Base-by-base conservation (phyloP, 306 rosid genomes). In the Dryas octopetala region DNA sequence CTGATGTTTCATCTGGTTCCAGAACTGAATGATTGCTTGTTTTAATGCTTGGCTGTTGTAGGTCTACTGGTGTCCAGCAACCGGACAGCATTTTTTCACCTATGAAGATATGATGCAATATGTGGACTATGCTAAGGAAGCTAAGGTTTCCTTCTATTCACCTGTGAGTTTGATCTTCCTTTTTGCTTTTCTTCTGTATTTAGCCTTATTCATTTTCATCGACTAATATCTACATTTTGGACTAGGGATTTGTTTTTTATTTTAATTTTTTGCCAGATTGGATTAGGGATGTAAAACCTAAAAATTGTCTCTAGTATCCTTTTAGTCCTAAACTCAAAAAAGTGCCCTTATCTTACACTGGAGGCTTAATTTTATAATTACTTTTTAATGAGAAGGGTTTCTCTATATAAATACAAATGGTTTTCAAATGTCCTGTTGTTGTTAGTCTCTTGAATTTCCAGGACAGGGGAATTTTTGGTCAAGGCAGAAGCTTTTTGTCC, bases 31-130 rank as follows among this genome's bases (percentile, higher is more conserved):
- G 68, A 62, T 32, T 51, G 12, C 50, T 51, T 17, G 23, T 10
- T 49, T 69, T 38, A 19, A 40, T 70, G 14, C 71, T 78, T 78
- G 49, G 71, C 23, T 51, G 40, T 45, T 70, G 26, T 51, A 70
- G 76, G 54, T 6, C 59, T 78, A 78, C 46, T 62, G 17, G 58
- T 71, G 81, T 44, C 72, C 70, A 8, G 46, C 43, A 53, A 71
- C 58, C 26, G 77, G 72, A 15, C 73, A 70, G 0, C 72, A 52
- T 26, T 78, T 78, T 28, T 45, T 7, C 55, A 44, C 66, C 17
- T 71, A 71, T 53, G 40, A 40, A 4, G 81, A 62, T 9, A 51
- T 78, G 50, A 52, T 44, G 66, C 65, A 44, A 40, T 78, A 78
- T 62, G 57, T 78, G 23, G 11, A 28, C 3, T 78, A 51, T 62